Evolutionary conservation across 108 stramenopile genomes (phyloP).

Genomic region (Skeletonema marinoi): DNA sequence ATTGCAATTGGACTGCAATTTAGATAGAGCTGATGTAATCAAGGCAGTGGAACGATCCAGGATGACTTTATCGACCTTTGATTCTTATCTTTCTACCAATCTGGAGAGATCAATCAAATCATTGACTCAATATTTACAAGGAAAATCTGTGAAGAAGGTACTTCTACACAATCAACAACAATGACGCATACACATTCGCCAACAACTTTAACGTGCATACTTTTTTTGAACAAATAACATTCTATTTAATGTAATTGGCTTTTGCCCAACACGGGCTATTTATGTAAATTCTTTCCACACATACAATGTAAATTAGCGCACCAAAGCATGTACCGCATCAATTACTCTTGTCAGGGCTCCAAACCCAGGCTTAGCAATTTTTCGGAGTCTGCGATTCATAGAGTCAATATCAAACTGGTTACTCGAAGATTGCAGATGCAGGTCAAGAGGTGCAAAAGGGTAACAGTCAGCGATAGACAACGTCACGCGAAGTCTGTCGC

Average conservation of each 20-base stretch:
- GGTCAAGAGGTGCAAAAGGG: slow-evolving; percentile 63
- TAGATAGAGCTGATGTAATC: slow-evolving; percentile 16
- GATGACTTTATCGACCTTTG: slow-evolving; percentile 32
- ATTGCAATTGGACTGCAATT: neutral
- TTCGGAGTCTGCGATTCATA: slow-evolving; percentile 49
- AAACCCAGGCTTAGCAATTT: slow-evolving; percentile 73
- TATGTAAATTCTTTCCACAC: neutral
- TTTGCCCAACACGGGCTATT: neutral
- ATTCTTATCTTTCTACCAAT: slow-evolving; percentile 20
- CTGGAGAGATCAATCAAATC: slow-evolving; percentile 36
- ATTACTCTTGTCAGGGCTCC: slow-evolving; percentile 67
- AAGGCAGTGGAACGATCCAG: slow-evolving; percentile 32
- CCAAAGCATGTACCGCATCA: slow-evolving; percentile 52
- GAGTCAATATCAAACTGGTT: slow-evolving; percentile 52
- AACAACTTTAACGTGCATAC: too few relatives aligned
- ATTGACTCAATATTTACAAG: slow-evolving; percentile 16
- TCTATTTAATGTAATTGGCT: neutral
- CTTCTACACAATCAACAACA: neutral
- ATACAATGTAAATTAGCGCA: slow-evolving; percentile 6
- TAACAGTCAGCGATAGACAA: slow-evolving; percentile 62
- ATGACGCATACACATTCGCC: neutral
- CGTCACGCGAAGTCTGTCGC: slow-evolving; percentile 39
- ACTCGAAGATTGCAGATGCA: slow-evolving; percentile 41
- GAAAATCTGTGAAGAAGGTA: slow-evolving; percentile 20
- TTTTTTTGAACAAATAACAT: neutral